Percentiles rank a stretch among this genome's conserved stretches.
These are phyloP conservation scores for Cercospora janseana DNA, from an alignment of 2,329 filamentous ascomycete species.

Conservation along the genomic window DNA sequence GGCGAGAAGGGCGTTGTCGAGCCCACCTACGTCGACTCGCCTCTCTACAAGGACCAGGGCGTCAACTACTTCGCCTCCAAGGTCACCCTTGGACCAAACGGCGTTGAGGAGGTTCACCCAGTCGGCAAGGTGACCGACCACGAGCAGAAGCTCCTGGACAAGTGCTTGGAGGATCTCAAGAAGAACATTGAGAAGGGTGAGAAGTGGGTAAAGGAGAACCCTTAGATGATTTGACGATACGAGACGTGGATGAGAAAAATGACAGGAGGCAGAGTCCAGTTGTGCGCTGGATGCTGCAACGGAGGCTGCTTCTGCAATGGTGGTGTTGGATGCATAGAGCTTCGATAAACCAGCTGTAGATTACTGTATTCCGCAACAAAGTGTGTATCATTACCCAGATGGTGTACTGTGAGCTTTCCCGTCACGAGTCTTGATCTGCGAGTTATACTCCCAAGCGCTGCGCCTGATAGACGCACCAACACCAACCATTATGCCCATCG, in stretches of 20 bases:
- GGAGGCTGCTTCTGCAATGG: constrained; percentile 9
- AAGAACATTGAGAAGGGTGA: constrained; percentile 93
- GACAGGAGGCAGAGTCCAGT: constrained; percentile 9
- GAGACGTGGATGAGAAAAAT: background rate
- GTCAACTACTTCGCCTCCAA: constrained; percentile 94
- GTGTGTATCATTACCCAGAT: constrained; percentile 2
- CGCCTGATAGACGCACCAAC: too few relatives aligned
- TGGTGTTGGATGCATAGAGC: constrained; percentile 26
- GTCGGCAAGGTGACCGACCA: constrained; percentile 78
- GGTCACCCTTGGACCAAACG: constrained; percentile 93
- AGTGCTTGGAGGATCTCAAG: constrained; percentile 78
- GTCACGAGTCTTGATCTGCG: too few relatives aligned
- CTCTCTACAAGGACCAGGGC: constrained; percentile 97
- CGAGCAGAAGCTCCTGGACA: constrained; percentile 88
- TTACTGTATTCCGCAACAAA: constrained; percentile 17
- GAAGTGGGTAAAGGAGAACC: constrained; percentile 62
- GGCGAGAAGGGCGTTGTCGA: constrained; percentile 94
- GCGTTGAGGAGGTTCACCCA: constrained; percentile 89
- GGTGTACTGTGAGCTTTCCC: background rate
- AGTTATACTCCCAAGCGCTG: too few relatives aligned
- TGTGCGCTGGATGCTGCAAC: constrained; percentile 15
- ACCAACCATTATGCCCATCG: too few relatives aligned
- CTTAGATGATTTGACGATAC: constrained; percentile 32
- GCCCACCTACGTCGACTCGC: constrained; percentile 95
- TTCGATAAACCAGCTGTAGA: constrained; percentile 27